A percentile compares a stretch with the other conserved stretches of the same genome.
Conservation (phyloP, 192 early-diverging fungal species). For the Pilobolus umbonatus region DNA sequence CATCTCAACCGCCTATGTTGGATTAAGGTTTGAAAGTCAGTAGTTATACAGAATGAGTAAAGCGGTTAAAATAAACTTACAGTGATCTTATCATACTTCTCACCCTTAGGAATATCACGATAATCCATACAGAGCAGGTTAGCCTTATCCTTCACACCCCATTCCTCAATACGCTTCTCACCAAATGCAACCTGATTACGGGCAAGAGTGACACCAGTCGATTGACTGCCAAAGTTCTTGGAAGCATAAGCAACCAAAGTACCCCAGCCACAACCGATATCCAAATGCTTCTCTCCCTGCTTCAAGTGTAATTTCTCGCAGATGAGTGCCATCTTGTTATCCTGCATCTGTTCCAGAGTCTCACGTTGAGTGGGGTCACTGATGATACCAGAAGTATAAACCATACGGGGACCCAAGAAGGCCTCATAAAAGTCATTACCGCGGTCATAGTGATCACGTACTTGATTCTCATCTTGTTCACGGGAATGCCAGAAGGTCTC, state of each 20-base stretch:
- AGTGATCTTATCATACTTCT: constrained; percentile 95
- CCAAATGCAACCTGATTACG: constrained; percentile 90
- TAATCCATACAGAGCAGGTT: constrained; percentile 93
- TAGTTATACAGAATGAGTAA: neutral
- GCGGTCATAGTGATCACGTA: constrained; percentile 97
- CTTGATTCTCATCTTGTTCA: constrained; percentile 97
- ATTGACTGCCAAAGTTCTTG: constrained; percentile 83
- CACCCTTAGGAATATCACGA: constrained; percentile 86
- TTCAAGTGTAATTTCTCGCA: constrained; percentile 82
- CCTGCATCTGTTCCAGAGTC: constrained; percentile 90
- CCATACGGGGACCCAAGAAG: constrained; percentile 91
- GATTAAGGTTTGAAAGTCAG: constrained; percentile 6
- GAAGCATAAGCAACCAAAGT: constrained; percentile 86
- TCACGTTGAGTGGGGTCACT: constrained; percentile 68
- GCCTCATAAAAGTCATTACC: constrained; percentile 97
- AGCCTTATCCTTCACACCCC: constrained; percentile 75
- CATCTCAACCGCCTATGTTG: constrained; percentile 82
- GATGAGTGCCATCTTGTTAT: constrained; percentile 92
- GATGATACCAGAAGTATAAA: constrained; percentile 95
- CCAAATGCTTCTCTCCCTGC: constrained; percentile 84
- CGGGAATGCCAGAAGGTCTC: constrained; percentile 95
- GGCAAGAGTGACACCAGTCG: constrained; percentile 91
- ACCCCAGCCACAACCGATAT: constrained; percentile 99
- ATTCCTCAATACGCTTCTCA: constrained; percentile 74
- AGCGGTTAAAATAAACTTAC: constrained; percentile 32